Conservation (phyloP, 164 flowering plant species). For the Tetrastigma voinierianum region DNA sequence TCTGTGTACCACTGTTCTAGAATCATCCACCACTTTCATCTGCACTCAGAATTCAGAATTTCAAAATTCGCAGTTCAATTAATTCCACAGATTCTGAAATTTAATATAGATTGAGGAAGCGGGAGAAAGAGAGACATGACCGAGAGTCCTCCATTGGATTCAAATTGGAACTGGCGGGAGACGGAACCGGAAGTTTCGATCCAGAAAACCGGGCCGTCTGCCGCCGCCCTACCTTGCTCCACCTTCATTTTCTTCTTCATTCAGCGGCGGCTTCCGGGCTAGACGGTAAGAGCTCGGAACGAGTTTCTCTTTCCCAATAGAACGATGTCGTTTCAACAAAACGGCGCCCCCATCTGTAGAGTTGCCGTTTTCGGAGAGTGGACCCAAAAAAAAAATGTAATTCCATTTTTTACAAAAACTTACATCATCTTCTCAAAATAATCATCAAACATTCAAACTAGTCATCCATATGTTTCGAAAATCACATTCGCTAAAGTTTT, state of each 20-base stretch:
- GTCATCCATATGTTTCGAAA: no score
- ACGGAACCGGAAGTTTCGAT: conserved; percentile 60
- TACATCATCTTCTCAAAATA: no score
- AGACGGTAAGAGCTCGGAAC: no score
- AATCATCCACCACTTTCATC: conserved; percentile 69
- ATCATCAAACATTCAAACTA: no score
- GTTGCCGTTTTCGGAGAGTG: no score
- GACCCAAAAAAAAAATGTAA: no score
- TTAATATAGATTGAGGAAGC: neutral
- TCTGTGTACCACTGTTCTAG: conserved; percentile 53
- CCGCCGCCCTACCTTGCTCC: conserved; percentile 31
- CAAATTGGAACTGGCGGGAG: conserved; percentile 54
- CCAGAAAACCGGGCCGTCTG: conserved; percentile 54
- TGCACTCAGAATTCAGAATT: conserved; percentile 19
- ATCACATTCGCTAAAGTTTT: no score
- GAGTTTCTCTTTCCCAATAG: no score
- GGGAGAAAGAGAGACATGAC: conserved; percentile 36
- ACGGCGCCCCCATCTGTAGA: no score
- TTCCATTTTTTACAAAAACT: no score
- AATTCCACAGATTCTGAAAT: neutral
- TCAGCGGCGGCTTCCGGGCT: conserved; percentile 40
- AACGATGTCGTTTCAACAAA: no score
- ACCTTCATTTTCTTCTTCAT: conserved; percentile 49
- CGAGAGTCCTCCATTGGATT: conserved; percentile 56
- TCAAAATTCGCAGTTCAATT: neutral